A percentile compares a stretch with the other conserved stretches of the same genome.
Evolutionary conservation across 75 land plant genomes (phyloP).

Genomic region (Cupressus sempervirens): DNA sequence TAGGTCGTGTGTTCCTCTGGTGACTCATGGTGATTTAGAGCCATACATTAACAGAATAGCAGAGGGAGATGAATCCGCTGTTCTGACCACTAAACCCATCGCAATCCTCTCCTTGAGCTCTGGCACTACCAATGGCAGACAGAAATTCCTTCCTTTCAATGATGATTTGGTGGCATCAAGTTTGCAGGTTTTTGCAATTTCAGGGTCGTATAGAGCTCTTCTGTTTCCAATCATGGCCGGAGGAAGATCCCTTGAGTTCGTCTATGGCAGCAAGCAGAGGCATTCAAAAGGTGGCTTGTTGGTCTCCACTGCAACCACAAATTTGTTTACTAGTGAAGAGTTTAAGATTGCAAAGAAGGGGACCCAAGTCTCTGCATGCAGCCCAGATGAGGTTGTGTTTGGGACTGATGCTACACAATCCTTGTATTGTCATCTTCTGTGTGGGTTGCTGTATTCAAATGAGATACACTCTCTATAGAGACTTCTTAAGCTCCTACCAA

Average conservation of each 20-base stretch:
- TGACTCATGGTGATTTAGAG: constrained; percentile 47
- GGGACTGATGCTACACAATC: constrained; percentile 51
- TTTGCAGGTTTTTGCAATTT: constrained; percentile 36
- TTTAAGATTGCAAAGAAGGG: constrained; percentile 40
- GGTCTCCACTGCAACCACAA: constrained; percentile 52
- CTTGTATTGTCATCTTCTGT: constrained; percentile 69
- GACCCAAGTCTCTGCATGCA: constrained; percentile 40
- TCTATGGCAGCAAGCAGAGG: constrained; percentile 58
- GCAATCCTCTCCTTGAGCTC: constrained; percentile 54
- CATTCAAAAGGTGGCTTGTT: constrained; percentile 44
- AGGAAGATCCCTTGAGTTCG: constrained; percentile 59
- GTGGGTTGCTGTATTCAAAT: constrained; percentile 50
- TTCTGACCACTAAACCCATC: constrained; percentile 63
- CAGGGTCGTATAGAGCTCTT: constrained; percentile 64
- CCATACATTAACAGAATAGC: constrained; percentile 67
- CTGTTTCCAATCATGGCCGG: constrained; percentile 38
- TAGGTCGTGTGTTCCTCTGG: constrained; percentile 62
- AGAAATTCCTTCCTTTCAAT: constrained; percentile 53
- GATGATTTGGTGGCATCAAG: constrained; percentile 45
- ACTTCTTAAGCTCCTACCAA: too few relatives aligned
- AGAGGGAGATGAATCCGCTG: constrained; percentile 57
- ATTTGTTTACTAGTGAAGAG: constrained; percentile 29
- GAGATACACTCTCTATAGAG: constrained; percentile 27
- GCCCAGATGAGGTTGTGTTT: constrained; percentile 75
- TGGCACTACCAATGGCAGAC: constrained; percentile 65